phyloP scores from a whole-genome alignment of 208 protist species.

The Acanthamoeba lenticulata region DNA sequence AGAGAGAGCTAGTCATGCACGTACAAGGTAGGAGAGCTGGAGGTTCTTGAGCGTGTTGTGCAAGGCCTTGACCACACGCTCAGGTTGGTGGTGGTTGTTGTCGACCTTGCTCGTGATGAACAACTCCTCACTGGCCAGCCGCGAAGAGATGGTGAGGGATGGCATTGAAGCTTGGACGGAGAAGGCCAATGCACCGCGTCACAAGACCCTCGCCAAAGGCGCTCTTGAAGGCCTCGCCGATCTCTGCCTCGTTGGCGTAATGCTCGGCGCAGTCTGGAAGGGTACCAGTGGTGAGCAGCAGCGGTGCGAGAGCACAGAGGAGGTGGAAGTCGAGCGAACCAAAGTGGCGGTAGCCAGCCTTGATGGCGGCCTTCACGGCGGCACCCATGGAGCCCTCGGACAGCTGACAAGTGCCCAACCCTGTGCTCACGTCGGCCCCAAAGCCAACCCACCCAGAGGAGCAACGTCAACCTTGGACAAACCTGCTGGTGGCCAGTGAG shows the following conservation, averaged over 20 bases:
- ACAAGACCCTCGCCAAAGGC: slow-evolving; percentile 20
- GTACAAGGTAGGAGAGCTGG: slow-evolving; percentile 40
- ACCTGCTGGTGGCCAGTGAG: background rate
- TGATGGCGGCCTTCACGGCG: slow-evolving; percentile 1
- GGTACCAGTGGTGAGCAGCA: no score
- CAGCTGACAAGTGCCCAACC: slow-evolving; percentile 11
- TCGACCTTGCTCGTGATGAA: slow-evolving; percentile 63
- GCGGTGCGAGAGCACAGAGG: no score
- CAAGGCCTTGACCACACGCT: background rate
- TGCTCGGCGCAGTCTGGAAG: slow-evolving; percentile 42
- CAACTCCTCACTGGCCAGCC: slow-evolving; percentile 9
- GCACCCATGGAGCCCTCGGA: background rate
- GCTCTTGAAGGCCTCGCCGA: slow-evolving; percentile 26
- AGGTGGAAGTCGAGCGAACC: background rate
- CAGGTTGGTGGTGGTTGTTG: slow-evolving; percentile 57
- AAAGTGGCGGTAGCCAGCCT: slow-evolving; percentile 44
- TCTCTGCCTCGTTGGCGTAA: slow-evolving; percentile 54
- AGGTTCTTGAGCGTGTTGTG: slow-evolving; percentile 66
- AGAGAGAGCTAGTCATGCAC: background rate
- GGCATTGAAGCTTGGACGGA: background rate
- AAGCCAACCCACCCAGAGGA: background rate
- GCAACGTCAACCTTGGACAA: background rate
- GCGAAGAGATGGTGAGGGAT: background rate
- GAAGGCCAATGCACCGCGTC: background rate
- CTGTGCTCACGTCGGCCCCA: no score